Base-by-base conservation (phyloP, 1,284 basidiomycete genomes). In the Melampsora americana region DNA sequence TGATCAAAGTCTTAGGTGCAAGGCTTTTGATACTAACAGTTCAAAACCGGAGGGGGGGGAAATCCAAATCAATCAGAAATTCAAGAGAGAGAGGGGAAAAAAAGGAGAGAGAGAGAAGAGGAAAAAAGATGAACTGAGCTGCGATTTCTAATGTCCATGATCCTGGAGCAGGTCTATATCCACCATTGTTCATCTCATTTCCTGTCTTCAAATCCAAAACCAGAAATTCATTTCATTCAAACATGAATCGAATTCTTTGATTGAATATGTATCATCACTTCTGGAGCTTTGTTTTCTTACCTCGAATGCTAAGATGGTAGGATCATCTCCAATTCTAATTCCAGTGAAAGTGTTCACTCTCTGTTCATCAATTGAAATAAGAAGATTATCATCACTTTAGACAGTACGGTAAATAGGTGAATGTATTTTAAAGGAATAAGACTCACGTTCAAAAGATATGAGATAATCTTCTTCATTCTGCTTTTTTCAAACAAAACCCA, bases 301-400 rank as follows among this genome's bases (percentile, higher is more conserved):
- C 75, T 83, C 82, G 79, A 80, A 82, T 1, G 81, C 80, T 23
- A 82, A 77, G 60, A 83, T 80, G 0, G 80, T 79, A 7, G 81
- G 80, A 74, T 83, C 82, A 46, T 82, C 79, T 0, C 80, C 80
- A 44, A 82, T 82, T 6, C 78, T 66, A 1, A 79, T 39, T 0
- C 81, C 81, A 35, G 80, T 82, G 76, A 82, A 71, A 20, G 79
- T 78, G 73, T 83, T 83, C 62, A 79, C 77, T 50, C 82, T 48
- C 64, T 66, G 11, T 42, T 12, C 1, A 32, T 28, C 23, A 6
- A 35, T 62, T 62, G n/a, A 59, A 12, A n/a, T 7, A 23, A 28
- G 14, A 28, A 59, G 12, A 59, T n/a, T 1, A n/a, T 42, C 5
- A 59, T 6, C 1, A 7, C 6, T 12, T 42, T 12, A 9, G 39